phyloP scores from a whole-genome alignment of 1,284 basidiomycete species.

The Pseudozyma sp. region DNA sequence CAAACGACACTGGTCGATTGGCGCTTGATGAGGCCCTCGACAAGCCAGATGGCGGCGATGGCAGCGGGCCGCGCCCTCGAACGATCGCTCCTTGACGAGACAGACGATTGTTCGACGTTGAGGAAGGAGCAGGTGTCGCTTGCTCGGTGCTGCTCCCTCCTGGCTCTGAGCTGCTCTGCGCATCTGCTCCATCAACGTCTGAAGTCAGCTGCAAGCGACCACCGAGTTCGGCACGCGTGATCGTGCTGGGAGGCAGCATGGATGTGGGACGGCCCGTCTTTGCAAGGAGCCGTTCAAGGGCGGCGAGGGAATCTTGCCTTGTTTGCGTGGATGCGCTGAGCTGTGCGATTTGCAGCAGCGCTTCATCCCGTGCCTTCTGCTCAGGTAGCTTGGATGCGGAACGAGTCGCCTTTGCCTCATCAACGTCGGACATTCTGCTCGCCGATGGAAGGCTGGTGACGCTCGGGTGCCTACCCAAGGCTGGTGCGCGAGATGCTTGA shows the following conservation, averaged over 20 bases:
- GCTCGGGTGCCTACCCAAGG: slow-evolving; percentile 6
- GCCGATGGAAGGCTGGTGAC: background rate
- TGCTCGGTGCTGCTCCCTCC: background rate
- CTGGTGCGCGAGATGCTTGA: slow-evolving; percentile 1
- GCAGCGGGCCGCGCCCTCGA: slow-evolving; percentile 16
- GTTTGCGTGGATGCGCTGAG: slow-evolving; percentile 23
- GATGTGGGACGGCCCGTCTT: slow-evolving; percentile 34
- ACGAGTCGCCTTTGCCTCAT: background rate
- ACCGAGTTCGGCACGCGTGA: slow-evolving; percentile 24
- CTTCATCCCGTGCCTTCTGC: slow-evolving; percentile 40
- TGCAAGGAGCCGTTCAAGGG: slow-evolving; percentile 46
- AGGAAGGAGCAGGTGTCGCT: background rate
- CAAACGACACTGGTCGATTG: slow-evolving; percentile 44
- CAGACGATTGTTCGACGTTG: slow-evolving; percentile 14
- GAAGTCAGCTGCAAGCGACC: slow-evolving; percentile 11
- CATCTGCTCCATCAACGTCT: background rate
- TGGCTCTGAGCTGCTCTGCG: background rate
- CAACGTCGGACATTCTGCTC: background rate
- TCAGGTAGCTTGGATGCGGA: slow-evolving; percentile 20
- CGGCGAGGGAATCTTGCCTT: slow-evolving; percentile 46
- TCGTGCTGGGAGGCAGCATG: slow-evolving; percentile 18
- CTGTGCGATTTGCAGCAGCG: slow-evolving; percentile 51
- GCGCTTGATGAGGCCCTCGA: slow-evolving; percentile 21
- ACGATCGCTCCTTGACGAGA: slow-evolving; percentile 38
- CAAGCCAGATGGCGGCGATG: slow-evolving; percentile 12